Evolutionary conservation across 139 green algal genomes (phyloP).

Genomic region (Chlorella sp.): DNA sequence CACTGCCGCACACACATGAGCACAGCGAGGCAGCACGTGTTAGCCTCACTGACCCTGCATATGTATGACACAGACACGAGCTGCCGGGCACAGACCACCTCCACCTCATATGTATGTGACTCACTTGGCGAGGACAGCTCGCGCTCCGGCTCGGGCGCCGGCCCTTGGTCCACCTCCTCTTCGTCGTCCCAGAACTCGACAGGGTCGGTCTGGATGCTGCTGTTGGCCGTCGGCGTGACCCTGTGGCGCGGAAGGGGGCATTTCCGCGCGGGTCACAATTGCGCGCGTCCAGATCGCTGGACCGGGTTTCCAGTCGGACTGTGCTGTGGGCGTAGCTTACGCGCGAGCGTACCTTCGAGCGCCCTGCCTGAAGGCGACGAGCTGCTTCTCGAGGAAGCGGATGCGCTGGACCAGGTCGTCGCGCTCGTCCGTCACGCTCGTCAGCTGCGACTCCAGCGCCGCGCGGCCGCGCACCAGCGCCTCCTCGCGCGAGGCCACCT

Average conservation of each 20-base stretch:
- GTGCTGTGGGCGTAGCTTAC: too few relatives aligned
- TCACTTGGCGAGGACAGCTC: too few relatives aligned
- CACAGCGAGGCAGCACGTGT: too few relatives aligned
- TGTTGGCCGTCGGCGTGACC: background rate
- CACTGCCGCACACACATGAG: too few relatives aligned
- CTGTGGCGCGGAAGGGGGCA: too few relatives aligned
- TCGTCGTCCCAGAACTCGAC: background rate
- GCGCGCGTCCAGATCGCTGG: too few relatives aligned
- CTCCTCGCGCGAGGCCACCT: background rate
- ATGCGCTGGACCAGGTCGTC: conserved; percentile 42
- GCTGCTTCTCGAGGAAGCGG: conserved; percentile 42
- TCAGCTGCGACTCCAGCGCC: conserved; percentile 12
- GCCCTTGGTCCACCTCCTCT: background rate
- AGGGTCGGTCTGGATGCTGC: background rate
- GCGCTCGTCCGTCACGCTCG: conserved; percentile 33
- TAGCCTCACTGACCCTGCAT: too few relatives aligned
- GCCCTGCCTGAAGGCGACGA: conserved; percentile 20
- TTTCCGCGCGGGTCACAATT: too few relatives aligned
- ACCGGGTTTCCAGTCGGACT: too few relatives aligned
- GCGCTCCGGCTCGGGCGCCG: background rate
- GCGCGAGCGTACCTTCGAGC: conserved; percentile 1
- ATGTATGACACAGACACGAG: too few relatives aligned
- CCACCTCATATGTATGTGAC: too few relatives aligned
- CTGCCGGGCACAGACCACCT: too few relatives aligned
- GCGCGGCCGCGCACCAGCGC: background rate